Percentiles rank a stretch among this genome's conserved stretches.
These are phyloP conservation scores for Nymphaea colorata DNA, from an alignment of 164 flowering plant genomes.

Conservation along the genomic window DNA sequence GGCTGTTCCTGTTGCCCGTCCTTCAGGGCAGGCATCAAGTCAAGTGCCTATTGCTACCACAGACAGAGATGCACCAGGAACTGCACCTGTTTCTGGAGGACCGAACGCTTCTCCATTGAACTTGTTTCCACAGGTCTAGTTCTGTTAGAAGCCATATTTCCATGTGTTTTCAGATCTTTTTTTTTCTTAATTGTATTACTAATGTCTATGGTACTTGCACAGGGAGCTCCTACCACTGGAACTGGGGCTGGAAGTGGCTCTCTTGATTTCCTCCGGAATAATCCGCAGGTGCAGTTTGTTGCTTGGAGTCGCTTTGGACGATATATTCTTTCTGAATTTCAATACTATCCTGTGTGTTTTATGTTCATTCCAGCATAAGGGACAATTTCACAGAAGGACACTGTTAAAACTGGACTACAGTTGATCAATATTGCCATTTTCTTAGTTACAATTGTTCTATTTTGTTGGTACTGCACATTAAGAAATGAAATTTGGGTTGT, in stretches of 20 bases:
- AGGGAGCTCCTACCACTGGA: constrained; percentile 2
- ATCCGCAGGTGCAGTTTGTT: neutral
- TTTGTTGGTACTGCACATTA: too few species aligned
- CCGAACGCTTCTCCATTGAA: constrained; percentile 2
- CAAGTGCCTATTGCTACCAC: neutral
- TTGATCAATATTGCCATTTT: too few species aligned
- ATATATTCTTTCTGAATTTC: too few species aligned
- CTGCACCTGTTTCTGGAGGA: neutral
- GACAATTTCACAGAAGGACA: too few species aligned
- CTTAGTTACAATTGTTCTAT: too few species aligned
- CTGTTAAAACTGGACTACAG: too few species aligned
- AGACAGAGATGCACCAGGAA: neutral
- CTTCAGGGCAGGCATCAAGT: neutral
- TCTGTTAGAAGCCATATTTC: neutral
- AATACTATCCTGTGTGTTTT: too few species aligned
- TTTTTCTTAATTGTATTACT: neutral
- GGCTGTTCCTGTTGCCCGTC: neutral
- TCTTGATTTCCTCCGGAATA: constrained; percentile 4
- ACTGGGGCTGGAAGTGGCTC: neutral
- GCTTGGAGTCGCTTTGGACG: neutral
- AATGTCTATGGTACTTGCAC: neutral
- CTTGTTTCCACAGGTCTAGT: constrained; percentile 3
- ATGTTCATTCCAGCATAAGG: too few species aligned
- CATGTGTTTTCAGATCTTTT: neutral
- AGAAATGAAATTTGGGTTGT: too few species aligned